phyloP scores from a whole-genome alignment of 2,329 filamentous ascomycete species.

The Fusarium oxysporum region DNA sequence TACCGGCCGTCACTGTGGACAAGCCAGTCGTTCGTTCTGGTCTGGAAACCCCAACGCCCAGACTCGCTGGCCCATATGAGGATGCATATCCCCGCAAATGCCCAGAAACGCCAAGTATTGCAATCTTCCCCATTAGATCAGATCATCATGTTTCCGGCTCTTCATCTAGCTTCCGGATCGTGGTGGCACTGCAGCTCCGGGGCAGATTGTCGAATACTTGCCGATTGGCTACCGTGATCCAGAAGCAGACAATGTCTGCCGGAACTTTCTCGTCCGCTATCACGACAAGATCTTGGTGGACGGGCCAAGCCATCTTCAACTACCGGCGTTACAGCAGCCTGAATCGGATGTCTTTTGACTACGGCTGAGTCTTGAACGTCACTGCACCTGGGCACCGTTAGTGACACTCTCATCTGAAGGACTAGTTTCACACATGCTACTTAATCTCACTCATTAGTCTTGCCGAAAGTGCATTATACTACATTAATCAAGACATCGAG shows the following conservation, averaged over 20 bases:
- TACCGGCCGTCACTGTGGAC: too few relatives aligned
- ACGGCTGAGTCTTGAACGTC: too few relatives aligned
- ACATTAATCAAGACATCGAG: background rate
- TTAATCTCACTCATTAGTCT: rapidly evolving
- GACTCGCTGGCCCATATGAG: background rate
- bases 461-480: rapidly evolving
- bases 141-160: background rate
- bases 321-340: too few relatives aligned
- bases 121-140: background rate
- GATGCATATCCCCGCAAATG: background rate
- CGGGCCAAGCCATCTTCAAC: rapidly evolving
- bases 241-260: background rate
- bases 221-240: background rate
- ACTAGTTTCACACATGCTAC: too few relatives aligned
- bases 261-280: background rate
- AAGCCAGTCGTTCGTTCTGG: rapidly evolving
- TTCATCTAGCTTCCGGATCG: background rate
- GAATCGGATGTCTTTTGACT: too few relatives aligned
- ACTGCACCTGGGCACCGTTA: too few relatives aligned
- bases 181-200: background rate
- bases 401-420: background rate
- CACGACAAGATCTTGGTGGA: too few relatives aligned
- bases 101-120: background rate
- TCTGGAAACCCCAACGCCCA: background rate
- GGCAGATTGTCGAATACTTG: background rate